These are phyloP conservation scores for Wickerhamomyces sp. DNA, from an alignment of 1,139 yeast species.

Conservation along the genomic window DNA sequence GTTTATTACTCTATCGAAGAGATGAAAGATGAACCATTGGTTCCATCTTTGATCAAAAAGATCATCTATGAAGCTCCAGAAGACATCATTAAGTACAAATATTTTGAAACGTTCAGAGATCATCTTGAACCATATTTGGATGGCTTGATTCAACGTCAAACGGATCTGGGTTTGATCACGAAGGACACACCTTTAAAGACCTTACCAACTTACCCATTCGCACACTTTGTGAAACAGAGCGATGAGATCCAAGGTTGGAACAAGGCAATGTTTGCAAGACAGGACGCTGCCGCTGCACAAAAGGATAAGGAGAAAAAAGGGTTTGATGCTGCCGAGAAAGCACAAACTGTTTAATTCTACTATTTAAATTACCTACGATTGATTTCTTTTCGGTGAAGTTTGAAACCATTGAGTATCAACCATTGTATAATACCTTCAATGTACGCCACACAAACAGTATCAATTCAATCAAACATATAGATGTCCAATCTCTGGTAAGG, in stretches of 20 bases:
- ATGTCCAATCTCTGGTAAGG: slow-evolving; percentile 21
- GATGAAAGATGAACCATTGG: slow-evolving; percentile 71
- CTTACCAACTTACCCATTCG: slow-evolving; percentile 59
- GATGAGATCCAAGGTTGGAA: slow-evolving; percentile 42
- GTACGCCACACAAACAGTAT: too few relatives aligned
- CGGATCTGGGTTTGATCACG: slow-evolving; percentile 47
- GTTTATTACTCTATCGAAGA: slow-evolving; percentile 65
- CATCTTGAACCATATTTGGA: slow-evolving; percentile 57
- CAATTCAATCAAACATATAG: background rate
- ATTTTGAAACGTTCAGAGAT: slow-evolving; percentile 51
- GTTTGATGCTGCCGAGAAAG: slow-evolving; percentile 7
- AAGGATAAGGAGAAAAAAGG: slow-evolving; percentile 5
- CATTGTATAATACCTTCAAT: too few relatives aligned
- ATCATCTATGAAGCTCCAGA: slow-evolving; percentile 64
- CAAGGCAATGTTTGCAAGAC: slow-evolving; percentile 25
- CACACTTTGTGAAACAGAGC: slow-evolving; percentile 32
- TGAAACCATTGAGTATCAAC: too few relatives aligned
- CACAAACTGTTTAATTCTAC: background rate
- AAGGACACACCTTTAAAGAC: slow-evolving; percentile 58
- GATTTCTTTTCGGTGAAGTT: too few relatives aligned
- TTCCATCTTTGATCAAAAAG: slow-evolving; percentile 61
- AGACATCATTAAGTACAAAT: slow-evolving; percentile 58
- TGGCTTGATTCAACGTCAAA: slow-evolving; percentile 49
- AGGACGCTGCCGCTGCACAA: slow-evolving; percentile 16
- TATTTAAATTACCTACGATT: too few relatives aligned